Evolutionary conservation across 768 basidiomycete genomes (phyloP).

Genomic region (Lactarius sp.): DNA sequence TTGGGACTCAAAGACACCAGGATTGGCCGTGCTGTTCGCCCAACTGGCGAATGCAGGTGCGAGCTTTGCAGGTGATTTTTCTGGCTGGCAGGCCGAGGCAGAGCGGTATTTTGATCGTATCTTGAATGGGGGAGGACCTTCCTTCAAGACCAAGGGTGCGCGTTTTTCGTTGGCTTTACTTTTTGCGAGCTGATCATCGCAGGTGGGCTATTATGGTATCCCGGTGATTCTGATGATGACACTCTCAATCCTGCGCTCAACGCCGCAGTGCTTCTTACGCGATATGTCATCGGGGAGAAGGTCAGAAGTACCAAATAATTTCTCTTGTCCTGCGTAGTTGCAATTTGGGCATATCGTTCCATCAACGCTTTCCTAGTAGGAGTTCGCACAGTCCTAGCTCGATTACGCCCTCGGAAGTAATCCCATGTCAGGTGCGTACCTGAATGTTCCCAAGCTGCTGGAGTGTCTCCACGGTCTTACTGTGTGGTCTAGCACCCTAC

Average conservation of each 20-base stretch:
- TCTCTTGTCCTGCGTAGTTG: too few species aligned
- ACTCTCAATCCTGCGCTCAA: conserved; percentile 86
- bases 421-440: conserved; percentile 69
- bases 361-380: conserved; percentile 36
- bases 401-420: conserved; percentile 85
- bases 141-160: conserved; percentile 58
- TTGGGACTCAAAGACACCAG: conserved; percentile 85
- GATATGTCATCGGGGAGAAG: too few species aligned
- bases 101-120: conserved; percentile 75
- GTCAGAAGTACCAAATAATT: too few species aligned
- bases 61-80: conserved; percentile 43
- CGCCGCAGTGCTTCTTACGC: conserved; percentile 73
- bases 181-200: not conserved
- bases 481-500: conserved; percentile 55
- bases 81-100: conserved; percentile 62
- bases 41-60: conserved; percentile 63
- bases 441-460: not conserved
- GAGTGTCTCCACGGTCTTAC: not conserved
- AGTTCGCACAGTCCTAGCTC: conserved; percentile 70
- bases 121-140: conserved; percentile 52
- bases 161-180: not conserved
- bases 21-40: conserved; percentile 65
- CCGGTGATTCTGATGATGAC: conserved; percentile 77
- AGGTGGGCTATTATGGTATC: conserved; percentile 80
- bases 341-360: too few species aligned